Evolutionary conservation across 768 basidiomycete genomes (phyloP).

Genomic region (Megacollybia marginata): DNA sequence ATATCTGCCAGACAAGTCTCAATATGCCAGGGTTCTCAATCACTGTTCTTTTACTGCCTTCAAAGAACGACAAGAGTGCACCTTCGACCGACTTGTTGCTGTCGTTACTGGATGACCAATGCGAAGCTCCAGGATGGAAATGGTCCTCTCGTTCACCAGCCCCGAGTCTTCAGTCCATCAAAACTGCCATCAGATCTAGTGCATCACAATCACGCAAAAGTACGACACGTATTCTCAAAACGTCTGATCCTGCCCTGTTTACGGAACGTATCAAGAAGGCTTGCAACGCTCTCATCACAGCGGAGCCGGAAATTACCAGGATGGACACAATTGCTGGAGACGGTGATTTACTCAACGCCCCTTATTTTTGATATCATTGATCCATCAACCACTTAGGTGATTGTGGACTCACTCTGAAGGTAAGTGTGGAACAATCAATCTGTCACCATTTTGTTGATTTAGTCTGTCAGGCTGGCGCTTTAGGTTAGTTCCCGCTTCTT

Average conservation of each 20-base stretch:
- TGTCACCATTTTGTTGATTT: neutral
- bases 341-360: conserved; percentile 42
- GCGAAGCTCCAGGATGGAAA: conserved; percentile 78
- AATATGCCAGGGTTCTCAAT: conserved; percentile 93
- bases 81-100: conserved; percentile 40
- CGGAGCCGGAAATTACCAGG: conserved; percentile 84
- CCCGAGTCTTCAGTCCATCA: conserved; percentile 9
- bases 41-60: conserved; percentile 72
- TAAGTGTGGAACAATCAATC: conserved; percentile 5
- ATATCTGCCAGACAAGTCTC: conserved; percentile 58
- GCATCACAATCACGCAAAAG: conserved; percentile 3
- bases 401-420: conserved; percentile 47
- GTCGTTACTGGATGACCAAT: conserved; percentile 60
- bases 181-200: conserved; percentile 5
- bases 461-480: conserved; percentile 55
- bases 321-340: conserved; percentile 93
- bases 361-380: neutral
- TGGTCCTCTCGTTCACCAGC: conserved; percentile 54
- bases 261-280: conserved; percentile 47
- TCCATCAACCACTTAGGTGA: conserved; percentile 15
- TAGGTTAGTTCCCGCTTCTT: conserved; percentile 31
- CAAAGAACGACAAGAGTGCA: conserved; percentile 24
- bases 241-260: conserved; percentile 39
- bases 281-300: conserved; percentile 58
- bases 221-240: conserved; percentile 1